A percentile compares a stretch with the other conserved stretches of the same genome.
Evolutionary conservation across 305 asterid species (phyloP).

Genomic region (Plantago coronopus): DNA sequence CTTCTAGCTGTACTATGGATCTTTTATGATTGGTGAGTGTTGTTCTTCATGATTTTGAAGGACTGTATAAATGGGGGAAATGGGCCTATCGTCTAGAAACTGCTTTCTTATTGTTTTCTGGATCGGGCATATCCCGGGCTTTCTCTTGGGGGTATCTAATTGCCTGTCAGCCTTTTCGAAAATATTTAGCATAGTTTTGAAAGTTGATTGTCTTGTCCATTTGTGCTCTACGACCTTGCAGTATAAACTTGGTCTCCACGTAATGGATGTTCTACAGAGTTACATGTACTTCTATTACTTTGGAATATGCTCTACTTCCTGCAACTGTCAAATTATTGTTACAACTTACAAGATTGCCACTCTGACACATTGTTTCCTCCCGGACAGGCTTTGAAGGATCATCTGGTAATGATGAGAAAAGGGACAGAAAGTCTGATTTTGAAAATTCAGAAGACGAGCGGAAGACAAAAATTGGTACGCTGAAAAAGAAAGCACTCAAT

Average conservation of each 20-base stretch:
- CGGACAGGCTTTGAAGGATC: slow-evolving; percentile 88
- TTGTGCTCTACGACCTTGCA: no score
- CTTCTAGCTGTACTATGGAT: background rate
- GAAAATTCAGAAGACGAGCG: slow-evolving; percentile 98
- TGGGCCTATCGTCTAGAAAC: background rate
- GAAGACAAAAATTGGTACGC: slow-evolving; percentile 69
- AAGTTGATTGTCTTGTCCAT: no score
- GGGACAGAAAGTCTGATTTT: slow-evolving; percentile 90
- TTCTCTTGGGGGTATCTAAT: no score
- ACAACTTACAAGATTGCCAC: background rate
- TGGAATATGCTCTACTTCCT: background rate
- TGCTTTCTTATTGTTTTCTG: no score
- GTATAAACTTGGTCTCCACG: no score
- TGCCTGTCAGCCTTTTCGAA: no score
- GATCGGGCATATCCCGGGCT: no score
- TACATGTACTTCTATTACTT: background rate
- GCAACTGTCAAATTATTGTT: background rate
- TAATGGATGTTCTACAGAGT: no score
- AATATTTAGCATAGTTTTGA: no score
- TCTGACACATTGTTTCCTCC: slow-evolving; percentile 13
- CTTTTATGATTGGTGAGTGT: background rate
- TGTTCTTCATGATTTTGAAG: background rate
- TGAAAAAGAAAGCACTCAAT: slow-evolving; percentile 93
- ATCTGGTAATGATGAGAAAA: slow-evolving; percentile 77
- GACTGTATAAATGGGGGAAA: background rate